Evolutionary conservation across 1,139 yeast genomes (phyloP).

Genomic region (Taiozyma onychis): DNA sequence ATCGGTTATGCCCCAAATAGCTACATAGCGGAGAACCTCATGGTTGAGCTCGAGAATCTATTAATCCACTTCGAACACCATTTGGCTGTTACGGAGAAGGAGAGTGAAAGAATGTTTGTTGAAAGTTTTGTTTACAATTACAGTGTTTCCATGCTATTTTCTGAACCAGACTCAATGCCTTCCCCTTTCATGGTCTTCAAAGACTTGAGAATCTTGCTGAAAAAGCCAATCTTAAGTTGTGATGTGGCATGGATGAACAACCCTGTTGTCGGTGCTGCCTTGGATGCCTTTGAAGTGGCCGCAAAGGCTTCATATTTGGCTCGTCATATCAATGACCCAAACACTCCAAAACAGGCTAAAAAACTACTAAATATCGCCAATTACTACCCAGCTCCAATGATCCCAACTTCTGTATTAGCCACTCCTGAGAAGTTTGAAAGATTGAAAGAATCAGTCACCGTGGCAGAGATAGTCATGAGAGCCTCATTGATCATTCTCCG

Average conservation of each 20-base stretch:
- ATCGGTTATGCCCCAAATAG: neutral
- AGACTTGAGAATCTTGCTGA: slow-evolving; percentile 27
- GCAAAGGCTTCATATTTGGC: slow-evolving; percentile 37
- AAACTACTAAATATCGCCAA: slow-evolving; percentile 15
- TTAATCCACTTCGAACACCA: slow-evolving; percentile 6
- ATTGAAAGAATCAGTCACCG: slow-evolving; percentile 14
- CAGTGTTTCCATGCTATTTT: slow-evolving; percentile 27
- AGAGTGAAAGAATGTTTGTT: slow-evolving; percentile 28
- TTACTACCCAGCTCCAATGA: slow-evolving; percentile 12
- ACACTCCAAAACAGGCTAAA: slow-evolving; percentile 7
- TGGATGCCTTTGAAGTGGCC: slow-evolving; percentile 33
- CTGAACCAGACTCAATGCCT: slow-evolving; percentile 28
- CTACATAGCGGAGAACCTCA: slow-evolving; percentile 12
- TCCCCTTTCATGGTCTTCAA: slow-evolving; percentile 33
- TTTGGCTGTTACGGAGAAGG: neutral
- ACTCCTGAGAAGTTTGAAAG: slow-evolving; percentile 9
- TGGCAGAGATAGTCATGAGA: slow-evolving; percentile 16
- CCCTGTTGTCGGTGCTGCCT: slow-evolving; percentile 32
- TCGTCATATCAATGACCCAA: slow-evolving; percentile 21
- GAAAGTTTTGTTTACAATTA: slow-evolving; percentile 36
- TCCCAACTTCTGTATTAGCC: slow-evolving; percentile 12
- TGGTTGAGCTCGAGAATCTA: slow-evolving; percentile 20
- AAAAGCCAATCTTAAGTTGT: slow-evolving; percentile 29
- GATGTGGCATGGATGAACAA: slow-evolving; percentile 32
- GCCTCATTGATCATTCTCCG: slow-evolving; percentile 15